These are phyloP conservation scores for Eutrema yunnanense DNA, from an alignment of 345 rosid species.

Conservation along the genomic window DNA sequence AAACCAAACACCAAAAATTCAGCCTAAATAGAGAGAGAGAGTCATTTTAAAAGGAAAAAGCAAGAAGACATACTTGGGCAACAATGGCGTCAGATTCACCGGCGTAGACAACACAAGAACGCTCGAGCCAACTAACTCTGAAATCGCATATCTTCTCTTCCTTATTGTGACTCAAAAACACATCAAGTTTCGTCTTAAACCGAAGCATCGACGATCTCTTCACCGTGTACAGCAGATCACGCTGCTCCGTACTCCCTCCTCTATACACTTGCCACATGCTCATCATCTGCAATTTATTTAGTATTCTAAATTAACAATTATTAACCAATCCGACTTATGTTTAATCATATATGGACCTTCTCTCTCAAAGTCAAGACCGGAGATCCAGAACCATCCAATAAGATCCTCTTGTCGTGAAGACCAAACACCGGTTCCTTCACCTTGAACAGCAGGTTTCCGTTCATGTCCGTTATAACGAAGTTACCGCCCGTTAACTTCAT, in stretches of 20 bases:
- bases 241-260: conserved; percentile 44
- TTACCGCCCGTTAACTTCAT: conserved; percentile 34
- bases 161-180: conserved; percentile 42
- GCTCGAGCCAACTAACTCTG: conserved; percentile 29
- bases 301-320: too few relatives aligned
- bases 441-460: conserved; percentile 35
- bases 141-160: conserved; percentile 40
- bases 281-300: conserved; percentile 25
- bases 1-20: too few relatives aligned
- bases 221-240: conserved; percentile 46
- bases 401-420: conserved; percentile 25
- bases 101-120: conserved; percentile 39
- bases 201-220: conserved; percentile 41
- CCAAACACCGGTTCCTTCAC: conserved; percentile 25
- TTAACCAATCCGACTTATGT: too few relatives aligned
- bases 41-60: neutral
- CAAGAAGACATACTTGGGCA: conserved; percentile 36
- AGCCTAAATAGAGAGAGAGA: too few relatives aligned
- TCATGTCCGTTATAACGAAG: conserved; percentile 34
- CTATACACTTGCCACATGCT: conserved; percentile 52
- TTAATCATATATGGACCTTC: conserved; percentile 10
- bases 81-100: conserved; percentile 42
- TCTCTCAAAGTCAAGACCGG: conserved; percentile 30
- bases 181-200: conserved; percentile 39
- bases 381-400: conserved; percentile 29